A percentile compares a stretch with the other conserved stretches of the same genome.
Conservation (phyloP, 2,329 filamentous ascomycete species). For the Remersonia thermophila region DNA sequence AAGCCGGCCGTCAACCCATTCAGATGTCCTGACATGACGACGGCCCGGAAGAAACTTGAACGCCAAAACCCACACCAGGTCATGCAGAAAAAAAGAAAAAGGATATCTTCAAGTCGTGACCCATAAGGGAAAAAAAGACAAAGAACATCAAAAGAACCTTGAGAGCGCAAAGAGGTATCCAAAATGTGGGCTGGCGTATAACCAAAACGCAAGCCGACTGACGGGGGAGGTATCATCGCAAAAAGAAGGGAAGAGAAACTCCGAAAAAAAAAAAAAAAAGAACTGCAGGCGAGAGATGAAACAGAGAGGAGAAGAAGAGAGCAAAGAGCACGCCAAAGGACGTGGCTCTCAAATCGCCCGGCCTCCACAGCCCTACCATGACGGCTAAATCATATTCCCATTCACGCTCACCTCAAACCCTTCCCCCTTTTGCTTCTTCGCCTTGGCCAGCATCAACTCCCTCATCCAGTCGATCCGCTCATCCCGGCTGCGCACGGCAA, state of each 20-base stretch:
- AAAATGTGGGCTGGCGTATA: conserved; percentile 48
- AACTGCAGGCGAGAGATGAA: conserved; percentile 12
- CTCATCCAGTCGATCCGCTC: conserved; percentile 97
- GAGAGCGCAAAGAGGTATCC: too few relatives aligned
- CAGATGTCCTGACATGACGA: too few relatives aligned
- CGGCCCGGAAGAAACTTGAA: too few relatives aligned
- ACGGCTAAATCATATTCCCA: conserved; percentile 59
- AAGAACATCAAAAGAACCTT: too few relatives aligned
- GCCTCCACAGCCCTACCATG: too few relatives aligned
- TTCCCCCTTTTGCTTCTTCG: conserved; percentile 69
- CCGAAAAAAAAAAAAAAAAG: conserved; percentile 12
- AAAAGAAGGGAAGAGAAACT: conserved; percentile 3
- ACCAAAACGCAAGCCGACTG: conserved; percentile 22
- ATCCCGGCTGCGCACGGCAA: conserved; percentile 75
- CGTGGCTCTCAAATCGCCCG: not conserved
- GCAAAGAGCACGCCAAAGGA: conserved; percentile 1
- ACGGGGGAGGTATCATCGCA: not conserved
- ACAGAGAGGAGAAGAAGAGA: conserved; percentile 2
- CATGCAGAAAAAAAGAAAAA: too few relatives aligned
- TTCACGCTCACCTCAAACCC: conserved; percentile 76
- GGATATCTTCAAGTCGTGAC: too few relatives aligned
- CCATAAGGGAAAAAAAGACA: too few relatives aligned
- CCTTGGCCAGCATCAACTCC: conserved; percentile 83
- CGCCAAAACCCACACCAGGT: too few relatives aligned
- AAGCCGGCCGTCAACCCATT: too few relatives aligned